These are phyloP conservation scores for Plasmopara halstedii DNA, from an alignment of 352 stramenopile species.

Conservation along the genomic window DNA sequence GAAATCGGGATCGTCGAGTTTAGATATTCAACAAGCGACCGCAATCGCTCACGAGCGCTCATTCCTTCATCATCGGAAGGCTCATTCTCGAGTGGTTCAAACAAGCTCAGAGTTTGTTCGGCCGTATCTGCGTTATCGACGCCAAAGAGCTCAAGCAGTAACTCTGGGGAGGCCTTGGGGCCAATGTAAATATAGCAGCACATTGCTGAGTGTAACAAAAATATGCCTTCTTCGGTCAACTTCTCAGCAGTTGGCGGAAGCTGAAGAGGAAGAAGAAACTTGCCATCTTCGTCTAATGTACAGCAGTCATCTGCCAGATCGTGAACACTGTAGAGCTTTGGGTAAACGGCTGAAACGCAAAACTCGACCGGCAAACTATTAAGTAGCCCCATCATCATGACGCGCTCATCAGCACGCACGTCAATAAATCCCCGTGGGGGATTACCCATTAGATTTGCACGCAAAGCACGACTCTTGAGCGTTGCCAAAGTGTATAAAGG, in stretches of 20 bases:
- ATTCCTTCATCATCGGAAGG: conserved; percentile 21
- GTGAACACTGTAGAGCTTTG: conserved; percentile 83
- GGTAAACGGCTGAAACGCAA: conserved; percentile 81
- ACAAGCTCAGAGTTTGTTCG: conserved; percentile 59
- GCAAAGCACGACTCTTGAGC: conserved; percentile 83
- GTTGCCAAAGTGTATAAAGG: conserved; percentile 84
- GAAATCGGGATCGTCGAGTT: conserved; percentile 80
- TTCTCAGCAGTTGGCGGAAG: conserved; percentile 81
- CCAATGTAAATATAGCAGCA: conserved; percentile 87
- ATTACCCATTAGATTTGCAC: conserved; percentile 73
- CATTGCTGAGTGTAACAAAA: conserved; percentile 82
- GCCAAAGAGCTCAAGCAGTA: conserved; percentile 80
- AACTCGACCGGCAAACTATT: conserved; percentile 78
- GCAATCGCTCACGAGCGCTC: conserved; percentile 55
- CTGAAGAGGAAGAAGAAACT: conserved; percentile 68
- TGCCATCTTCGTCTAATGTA: conserved; percentile 71
- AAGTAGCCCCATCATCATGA: conserved; percentile 78
- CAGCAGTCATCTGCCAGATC: conserved; percentile 77
- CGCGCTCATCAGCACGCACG: conserved; percentile 77
- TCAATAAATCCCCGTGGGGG: conserved; percentile 78
- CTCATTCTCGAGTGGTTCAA: conserved; percentile 56
- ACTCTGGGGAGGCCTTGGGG: conserved; percentile 48
- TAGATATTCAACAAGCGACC: conserved; percentile 66
- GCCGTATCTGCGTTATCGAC: conserved; percentile 72
- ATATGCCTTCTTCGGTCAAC: conserved; percentile 77